Percentiles rank a stretch among this genome's conserved stretches.
Evolutionary conservation across 495 filamentous ascomycete genomes (phyloP).

Genomic region (Darksidea phi): DNA sequence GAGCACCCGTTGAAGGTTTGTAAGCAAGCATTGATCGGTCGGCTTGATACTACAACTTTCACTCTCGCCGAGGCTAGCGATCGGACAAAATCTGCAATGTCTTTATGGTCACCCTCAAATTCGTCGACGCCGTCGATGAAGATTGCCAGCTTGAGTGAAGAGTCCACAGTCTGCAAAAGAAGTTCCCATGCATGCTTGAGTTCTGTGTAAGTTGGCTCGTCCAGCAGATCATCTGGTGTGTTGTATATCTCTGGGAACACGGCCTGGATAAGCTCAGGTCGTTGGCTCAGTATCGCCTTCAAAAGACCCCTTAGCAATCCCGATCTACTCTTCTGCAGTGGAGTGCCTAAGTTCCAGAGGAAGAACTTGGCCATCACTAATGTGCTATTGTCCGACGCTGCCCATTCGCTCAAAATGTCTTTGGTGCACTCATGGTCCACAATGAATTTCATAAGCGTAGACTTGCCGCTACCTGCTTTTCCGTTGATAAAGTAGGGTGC

Average conservation of each 20-base stretch:
- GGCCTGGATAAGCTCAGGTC: constrained; percentile 20
- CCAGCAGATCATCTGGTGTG: neutral
- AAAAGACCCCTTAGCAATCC: constrained; percentile 45
- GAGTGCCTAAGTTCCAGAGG: constrained; percentile 46
- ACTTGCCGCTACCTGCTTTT: constrained; percentile 19
- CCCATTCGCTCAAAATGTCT: neutral
- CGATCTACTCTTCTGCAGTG: constrained; percentile 45
- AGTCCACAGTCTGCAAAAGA: neutral
- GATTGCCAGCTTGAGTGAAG: neutral
- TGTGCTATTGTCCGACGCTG: neutral
- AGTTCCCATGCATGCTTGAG: constrained; percentile 5
- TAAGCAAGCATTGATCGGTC: neutral
- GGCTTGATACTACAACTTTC: constrained; percentile 4
- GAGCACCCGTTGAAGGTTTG: neutral
- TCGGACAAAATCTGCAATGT: neutral
- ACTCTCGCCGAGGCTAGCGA: neutral
- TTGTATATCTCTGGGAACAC: neutral
- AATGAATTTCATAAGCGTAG: constrained; percentile 19
- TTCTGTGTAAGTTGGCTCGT: neutral
- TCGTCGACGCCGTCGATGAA: constrained; percentile 6
- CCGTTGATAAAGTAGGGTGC: constrained; percentile 16
- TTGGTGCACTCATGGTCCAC: neutral
- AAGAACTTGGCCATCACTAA: constrained; percentile 43
- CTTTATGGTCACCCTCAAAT: constrained; percentile 4
- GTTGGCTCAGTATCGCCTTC: constrained; percentile 40